A percentile compares a stretch with the other conserved stretches of the same genome.
Conservation (phyloP, 2,329 filamentous ascomycete species). For the Ophiostoma triangulosporum region DNA sequence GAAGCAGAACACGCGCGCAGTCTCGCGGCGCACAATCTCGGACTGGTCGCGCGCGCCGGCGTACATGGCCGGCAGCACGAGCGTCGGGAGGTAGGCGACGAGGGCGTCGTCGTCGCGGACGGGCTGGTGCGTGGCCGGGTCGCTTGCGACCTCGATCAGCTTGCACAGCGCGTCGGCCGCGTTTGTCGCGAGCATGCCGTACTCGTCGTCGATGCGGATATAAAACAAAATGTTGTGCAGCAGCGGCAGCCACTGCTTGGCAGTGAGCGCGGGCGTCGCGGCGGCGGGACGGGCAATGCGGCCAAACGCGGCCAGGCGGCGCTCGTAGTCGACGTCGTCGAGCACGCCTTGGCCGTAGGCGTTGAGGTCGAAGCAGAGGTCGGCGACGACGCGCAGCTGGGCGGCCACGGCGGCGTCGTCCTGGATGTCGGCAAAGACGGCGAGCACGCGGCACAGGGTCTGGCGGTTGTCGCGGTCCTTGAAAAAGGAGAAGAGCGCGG, state of each 20-base stretch:
- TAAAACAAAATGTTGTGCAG: constrained; percentile 83
- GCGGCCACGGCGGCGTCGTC: constrained; percentile 17
- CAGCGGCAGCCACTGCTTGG: constrained; percentile 73
- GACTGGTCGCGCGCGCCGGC: constrained; percentile 63
- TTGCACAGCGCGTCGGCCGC: constrained; percentile 68
- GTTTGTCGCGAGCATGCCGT: constrained; percentile 67
- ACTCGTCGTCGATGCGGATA: constrained; percentile 74
- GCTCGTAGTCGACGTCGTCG: constrained; percentile 80
- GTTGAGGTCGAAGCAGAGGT: constrained; percentile 67
- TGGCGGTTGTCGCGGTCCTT: constrained; percentile 66
- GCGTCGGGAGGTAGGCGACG: constrained; percentile 43
- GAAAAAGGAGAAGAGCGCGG: constrained; percentile 81
- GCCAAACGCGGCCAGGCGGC: constrained; percentile 63
- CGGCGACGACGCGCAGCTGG: constrained; percentile 45
- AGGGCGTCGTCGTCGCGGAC: constrained; percentile 25
- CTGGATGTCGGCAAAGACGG: constrained; percentile 48
- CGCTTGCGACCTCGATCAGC: constrained; percentile 53
- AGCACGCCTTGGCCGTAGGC: constrained; percentile 59
- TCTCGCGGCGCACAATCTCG: constrained; percentile 74
- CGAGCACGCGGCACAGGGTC: constrained; percentile 59
- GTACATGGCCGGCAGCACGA: constrained; percentile 65
- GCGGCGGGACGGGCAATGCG: constrained; percentile 52
- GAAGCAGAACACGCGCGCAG: constrained; percentile 64
- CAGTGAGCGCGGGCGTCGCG: constrained; percentile 34
- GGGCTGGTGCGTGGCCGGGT: constrained; percentile 22